phyloP scores from a whole-genome alignment of 192 early-diverging fungal species.

The Gamsiella multidivaricata region DNA sequence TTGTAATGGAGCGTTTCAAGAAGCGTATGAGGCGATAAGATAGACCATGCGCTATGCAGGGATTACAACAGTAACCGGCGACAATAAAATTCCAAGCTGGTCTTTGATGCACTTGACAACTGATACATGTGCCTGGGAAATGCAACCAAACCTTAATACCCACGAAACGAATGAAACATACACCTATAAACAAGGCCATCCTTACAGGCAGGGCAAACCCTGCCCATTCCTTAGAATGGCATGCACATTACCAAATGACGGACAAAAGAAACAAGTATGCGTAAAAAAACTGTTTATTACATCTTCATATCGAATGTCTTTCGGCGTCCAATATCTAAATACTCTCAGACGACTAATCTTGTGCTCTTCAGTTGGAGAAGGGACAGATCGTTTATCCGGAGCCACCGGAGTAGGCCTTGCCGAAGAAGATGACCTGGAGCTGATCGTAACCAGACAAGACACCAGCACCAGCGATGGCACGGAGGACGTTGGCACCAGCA shows the following conservation, averaged over 20 bases:
- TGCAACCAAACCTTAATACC: too few species aligned
- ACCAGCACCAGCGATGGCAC: slow-evolving; percentile 96
- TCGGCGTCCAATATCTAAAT: slow-evolving; percentile 5
- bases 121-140: too few species aligned
- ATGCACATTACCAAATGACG: too few species aligned
- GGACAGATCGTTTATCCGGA: slow-evolving; percentile 46
- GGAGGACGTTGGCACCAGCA: slow-evolving; percentile 99
- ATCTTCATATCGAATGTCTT: slow-evolving; percentile 6
- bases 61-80: background rate
- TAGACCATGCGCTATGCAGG: background rate
- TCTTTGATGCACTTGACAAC: too few species aligned
- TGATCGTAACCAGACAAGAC: slow-evolving; percentile 88
- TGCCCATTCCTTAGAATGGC: too few species aligned
- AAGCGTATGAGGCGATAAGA: slow-evolving; percentile 80
- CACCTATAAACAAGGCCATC: too few species aligned
- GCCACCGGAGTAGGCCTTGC: slow-evolving; percentile 57
- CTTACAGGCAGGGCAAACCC: too few species aligned
- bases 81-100: too few species aligned
- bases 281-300: slow-evolving; percentile 12
- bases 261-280: too few species aligned
- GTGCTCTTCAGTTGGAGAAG: background rate
- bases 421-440: slow-evolving; percentile 70
- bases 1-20: slow-evolving; percentile 85
- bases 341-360: slow-evolving; percentile 6
- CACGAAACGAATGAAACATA: too few species aligned